Evolutionary conservation across 176 grass and related monocot species (phyloP).

Genomic region (Tuctoria greenei): DNA sequence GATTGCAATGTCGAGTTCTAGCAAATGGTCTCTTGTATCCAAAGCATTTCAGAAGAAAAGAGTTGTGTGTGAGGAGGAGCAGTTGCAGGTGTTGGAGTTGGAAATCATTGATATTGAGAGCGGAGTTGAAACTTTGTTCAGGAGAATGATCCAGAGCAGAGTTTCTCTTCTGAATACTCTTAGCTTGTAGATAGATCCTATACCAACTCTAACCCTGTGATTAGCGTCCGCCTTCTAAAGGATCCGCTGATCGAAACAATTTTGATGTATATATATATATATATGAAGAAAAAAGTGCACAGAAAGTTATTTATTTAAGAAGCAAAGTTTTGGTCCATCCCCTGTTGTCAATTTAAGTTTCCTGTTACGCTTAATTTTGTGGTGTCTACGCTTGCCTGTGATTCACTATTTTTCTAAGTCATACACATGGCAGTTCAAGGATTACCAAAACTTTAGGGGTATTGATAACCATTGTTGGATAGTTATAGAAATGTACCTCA

Average conservation of each 20-base stretch:
- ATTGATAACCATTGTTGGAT: background rate
- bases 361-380: background rate
- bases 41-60: background rate
- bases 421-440: background rate
- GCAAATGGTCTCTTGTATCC: background rate
- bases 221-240: background rate
- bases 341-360: background rate
- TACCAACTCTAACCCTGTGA: background rate
- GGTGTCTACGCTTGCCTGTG: background rate
- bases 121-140: background rate
- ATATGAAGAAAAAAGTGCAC: background rate
- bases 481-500: background rate
- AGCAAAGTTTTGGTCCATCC: background rate
- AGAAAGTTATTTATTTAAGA: background rate
- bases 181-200: background rate
- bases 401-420: background rate
- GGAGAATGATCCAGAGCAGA: slow-evolving; percentile 2
- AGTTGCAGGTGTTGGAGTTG: background rate
- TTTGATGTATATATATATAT: background rate
- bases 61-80: background rate
- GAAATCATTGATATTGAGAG: background rate
- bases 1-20: background rate
- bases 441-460: background rate
- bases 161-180: background rate
- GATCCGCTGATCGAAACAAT: background rate